These are phyloP conservation scores for Strobilomyces echinocephalus DNA, from an alignment of 768 basidiomycete species.

Conservation along the genomic window DNA sequence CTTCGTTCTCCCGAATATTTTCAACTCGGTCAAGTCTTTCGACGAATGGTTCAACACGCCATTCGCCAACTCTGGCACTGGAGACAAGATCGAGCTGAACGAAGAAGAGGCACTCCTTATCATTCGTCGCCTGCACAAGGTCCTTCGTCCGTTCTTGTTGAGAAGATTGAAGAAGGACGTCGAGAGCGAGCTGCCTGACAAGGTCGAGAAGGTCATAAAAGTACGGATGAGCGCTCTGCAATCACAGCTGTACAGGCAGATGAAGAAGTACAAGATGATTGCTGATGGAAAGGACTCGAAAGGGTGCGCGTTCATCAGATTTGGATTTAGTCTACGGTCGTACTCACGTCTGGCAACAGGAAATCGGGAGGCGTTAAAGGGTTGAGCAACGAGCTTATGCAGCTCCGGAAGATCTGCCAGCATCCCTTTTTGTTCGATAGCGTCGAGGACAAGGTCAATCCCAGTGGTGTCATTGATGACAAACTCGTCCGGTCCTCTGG, in stretches of 20 bases:
- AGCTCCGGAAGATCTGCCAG: slow-evolving; percentile 96
- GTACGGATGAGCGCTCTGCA: slow-evolving; percentile 92
- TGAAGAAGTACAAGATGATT: slow-evolving; percentile 98
- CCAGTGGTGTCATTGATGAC: slow-evolving; percentile 75
- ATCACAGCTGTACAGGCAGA: slow-evolving; percentile 90
- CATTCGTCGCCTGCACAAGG: slow-evolving; percentile 61
- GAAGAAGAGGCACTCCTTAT: slow-evolving; percentile 99
- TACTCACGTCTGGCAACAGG: slow-evolving; percentile 35
- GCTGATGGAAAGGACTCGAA: slow-evolving; percentile 73
- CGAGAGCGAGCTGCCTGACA: slow-evolving; percentile 91
- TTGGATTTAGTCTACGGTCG: no score
- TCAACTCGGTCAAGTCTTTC: slow-evolving; percentile 98
- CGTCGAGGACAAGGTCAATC: slow-evolving; percentile 92
- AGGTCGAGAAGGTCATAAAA: slow-evolving; percentile 98
- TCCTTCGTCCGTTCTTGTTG: no score
- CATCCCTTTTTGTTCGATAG: slow-evolving; percentile 96
- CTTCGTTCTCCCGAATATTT: slow-evolving; percentile 91
- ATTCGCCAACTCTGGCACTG: slow-evolving; percentile 95
- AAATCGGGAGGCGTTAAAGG: slow-evolving; percentile 80
- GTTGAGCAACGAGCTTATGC: slow-evolving; percentile 93
- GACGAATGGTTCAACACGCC: slow-evolving; percentile 99
- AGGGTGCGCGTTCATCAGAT: slow-evolving; percentile 42
- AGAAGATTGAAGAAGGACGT: slow-evolving; percentile 35
- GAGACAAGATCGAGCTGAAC: slow-evolving; percentile 97
- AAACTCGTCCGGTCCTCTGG: slow-evolving; percentile 83